Evolutionary conservation across 139 green algal species (phyloP).

Genomic region (Tetradesmus lagerheimii): DNA sequence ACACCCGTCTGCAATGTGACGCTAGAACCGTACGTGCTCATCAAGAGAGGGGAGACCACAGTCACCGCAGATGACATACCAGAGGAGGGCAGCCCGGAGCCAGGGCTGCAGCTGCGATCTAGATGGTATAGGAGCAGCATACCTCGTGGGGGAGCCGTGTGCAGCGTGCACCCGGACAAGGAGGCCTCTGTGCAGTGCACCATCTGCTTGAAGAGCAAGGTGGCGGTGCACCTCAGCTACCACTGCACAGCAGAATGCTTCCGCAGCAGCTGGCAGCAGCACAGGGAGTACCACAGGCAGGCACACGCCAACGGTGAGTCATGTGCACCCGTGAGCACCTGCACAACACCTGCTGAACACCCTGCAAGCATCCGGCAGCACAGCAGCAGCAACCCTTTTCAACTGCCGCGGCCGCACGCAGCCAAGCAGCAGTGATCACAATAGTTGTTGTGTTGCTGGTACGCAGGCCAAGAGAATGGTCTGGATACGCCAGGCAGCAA

Average conservation of each 20-base stretch:
- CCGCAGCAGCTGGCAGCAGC: slow-evolving; percentile 87
- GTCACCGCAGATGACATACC: slow-evolving; percentile 87
- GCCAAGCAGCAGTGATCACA: background rate
- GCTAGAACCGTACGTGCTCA: slow-evolving; percentile 91
- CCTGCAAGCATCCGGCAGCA: background rate
- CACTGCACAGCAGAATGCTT: slow-evolving; percentile 96
- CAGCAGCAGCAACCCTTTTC: background rate
- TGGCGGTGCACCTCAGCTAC: slow-evolving; percentile 86
- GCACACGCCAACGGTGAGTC: slow-evolving; percentile 62
- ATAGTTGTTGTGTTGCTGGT: background rate
- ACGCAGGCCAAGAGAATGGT: slow-evolving; percentile 62
- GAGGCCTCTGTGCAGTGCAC: slow-evolving; percentile 94
- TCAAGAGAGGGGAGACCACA: slow-evolving; percentile 76
- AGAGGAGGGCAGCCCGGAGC: slow-evolving; percentile 77
- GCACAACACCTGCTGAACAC: background rate
- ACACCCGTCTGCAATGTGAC: slow-evolving; percentile 81
- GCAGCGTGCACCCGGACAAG: slow-evolving; percentile 89
- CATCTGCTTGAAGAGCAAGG: slow-evolving; percentile 84
- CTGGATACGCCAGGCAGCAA: slow-evolving; percentile 45
- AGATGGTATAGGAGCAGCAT: slow-evolving; percentile 91
- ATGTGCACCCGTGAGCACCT: background rate
- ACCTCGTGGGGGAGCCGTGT: slow-evolving; percentile 81
- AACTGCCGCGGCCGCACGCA: background rate
- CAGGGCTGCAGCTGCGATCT: slow-evolving; percentile 76
- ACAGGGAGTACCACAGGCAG: slow-evolving; percentile 90